Evolutionary conservation across 2,329 filamentous ascomycete species (phyloP).

Genomic region (Chrysoporthe austroafricana): DNA sequence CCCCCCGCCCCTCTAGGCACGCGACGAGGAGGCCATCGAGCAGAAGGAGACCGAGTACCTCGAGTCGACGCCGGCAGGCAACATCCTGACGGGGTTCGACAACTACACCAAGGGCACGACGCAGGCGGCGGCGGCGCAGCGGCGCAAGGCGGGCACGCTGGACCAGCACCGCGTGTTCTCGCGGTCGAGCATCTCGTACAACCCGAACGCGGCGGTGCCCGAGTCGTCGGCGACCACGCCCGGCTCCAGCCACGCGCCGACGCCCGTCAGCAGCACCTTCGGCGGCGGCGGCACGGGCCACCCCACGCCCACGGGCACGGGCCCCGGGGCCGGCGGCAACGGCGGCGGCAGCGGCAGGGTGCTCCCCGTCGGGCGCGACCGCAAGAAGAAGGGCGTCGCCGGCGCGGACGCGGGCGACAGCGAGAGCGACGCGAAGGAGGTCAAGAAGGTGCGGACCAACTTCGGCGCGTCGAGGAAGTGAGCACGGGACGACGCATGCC

Average conservation of each 20-base stretch:
- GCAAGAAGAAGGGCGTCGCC: slow-evolving; percentile 53
- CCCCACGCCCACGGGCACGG: slow-evolving; percentile 58
- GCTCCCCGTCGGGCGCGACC: slow-evolving; percentile 46
- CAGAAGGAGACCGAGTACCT: slow-evolving; percentile 86
- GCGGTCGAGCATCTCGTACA: slow-evolving; percentile 65
- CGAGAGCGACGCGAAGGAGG: slow-evolving; percentile 58
- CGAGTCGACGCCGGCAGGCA: slow-evolving; percentile 85
- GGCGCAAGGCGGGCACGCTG: slow-evolving; percentile 66
- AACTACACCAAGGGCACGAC: slow-evolving; percentile 92
- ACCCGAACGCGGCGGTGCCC: slow-evolving; percentile 39
- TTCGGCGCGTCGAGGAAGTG: slow-evolving; percentile 58
- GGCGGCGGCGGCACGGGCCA: slow-evolving; percentile 49
- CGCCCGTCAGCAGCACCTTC: slow-evolving; percentile 59
- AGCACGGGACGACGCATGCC: too few relatives aligned
- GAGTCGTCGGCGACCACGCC: slow-evolving; percentile 27
- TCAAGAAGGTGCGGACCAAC: slow-evolving; percentile 61
- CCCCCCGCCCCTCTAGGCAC: slow-evolving; percentile 31
- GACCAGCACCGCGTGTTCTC: slow-evolving; percentile 79
- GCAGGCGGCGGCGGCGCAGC: slow-evolving; percentile 63
- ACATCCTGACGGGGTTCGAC: slow-evolving; percentile 97
- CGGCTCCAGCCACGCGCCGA: slow-evolving; percentile 53
- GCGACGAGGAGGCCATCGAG: slow-evolving; percentile 76
- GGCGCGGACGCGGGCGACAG: slow-evolving; percentile 50
- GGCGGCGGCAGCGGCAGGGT: slow-evolving; percentile 34
- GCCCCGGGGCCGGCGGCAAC: not conserved